phyloP scores from a whole-genome alignment of 164 flowering plant species.

The Dillenia suffruticosa region DNA sequence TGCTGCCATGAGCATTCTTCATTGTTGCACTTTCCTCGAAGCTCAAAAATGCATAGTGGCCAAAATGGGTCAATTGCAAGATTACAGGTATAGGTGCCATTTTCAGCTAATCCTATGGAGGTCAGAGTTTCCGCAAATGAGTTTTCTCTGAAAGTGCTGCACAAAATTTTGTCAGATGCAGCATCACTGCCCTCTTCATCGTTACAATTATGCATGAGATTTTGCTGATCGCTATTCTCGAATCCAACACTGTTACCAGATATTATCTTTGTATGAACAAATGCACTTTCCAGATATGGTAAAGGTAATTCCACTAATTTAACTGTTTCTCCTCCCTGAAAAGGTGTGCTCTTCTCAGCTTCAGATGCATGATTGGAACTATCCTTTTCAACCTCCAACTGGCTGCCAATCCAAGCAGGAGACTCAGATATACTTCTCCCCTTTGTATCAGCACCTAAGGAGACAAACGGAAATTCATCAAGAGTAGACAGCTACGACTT shows the following conservation, averaged over 20 bases:
- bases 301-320: conserved; percentile 19
- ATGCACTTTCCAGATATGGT: conserved; percentile 34
- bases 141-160: conserved; percentile 5
- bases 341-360: conserved; percentile 20
- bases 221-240: conserved; percentile 4
- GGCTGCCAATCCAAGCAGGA: conserved; percentile 12
- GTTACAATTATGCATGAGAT: background rate
- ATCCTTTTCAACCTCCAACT: conserved; percentile 10
- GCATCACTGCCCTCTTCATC: conserved; percentile 16
- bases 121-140: conserved; percentile 8
- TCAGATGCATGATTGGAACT: conserved; percentile 15
- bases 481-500: no score
- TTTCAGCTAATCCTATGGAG: conserved; percentile 17
- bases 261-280: conserved; percentile 29
- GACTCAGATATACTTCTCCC: conserved; percentile 15
- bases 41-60: conserved; percentile 95
- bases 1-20: conserved; percentile 89
- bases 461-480: no score
- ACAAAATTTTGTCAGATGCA: conserved; percentile 10
- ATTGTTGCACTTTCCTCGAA: conserved; percentile 89
- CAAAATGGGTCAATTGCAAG: conserved; percentile 59
- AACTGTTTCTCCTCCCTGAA: conserved; percentile 13
- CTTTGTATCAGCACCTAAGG: conserved; percentile 22
- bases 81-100: conserved; percentile 37
- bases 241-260: conserved; percentile 7